A percentile compares a stretch with the other conserved stretches of the same genome.
Conservation (phyloP, 768 basidiomycete genomes). For the Trametes coccinea region DNA sequence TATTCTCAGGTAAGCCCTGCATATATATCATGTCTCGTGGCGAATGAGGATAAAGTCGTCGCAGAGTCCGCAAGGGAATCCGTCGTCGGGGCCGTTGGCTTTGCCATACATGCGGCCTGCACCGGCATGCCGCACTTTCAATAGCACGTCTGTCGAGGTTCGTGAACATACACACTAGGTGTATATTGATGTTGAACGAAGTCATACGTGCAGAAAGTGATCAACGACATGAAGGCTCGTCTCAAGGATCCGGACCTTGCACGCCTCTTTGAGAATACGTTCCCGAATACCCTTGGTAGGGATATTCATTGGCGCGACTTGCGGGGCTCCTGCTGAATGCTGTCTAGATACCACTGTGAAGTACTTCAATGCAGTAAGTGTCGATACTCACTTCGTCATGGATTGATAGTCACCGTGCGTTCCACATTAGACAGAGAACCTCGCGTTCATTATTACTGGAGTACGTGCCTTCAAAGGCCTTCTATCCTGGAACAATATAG, state of each 20-base stretch:
- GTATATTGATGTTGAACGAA: not conserved
- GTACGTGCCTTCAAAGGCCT: constrained; percentile 38
- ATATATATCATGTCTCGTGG: constrained; percentile 19
- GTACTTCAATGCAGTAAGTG: constrained; percentile 62
- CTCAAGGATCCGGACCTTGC: constrained; percentile 79
- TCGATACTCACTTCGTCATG: not conserved
- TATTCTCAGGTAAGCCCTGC: constrained; percentile 50
- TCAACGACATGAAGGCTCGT: constrained; percentile 67
- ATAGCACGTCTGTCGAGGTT: constrained; percentile 74
- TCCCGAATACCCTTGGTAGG: constrained; percentile 78
- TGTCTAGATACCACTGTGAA: constrained; percentile 72
- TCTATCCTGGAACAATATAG: not conserved
- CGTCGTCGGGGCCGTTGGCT: constrained; percentile 58
- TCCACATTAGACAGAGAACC: constrained; percentile 51
- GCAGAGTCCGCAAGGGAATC: constrained; percentile 59
- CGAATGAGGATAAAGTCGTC: constrained; percentile 1
- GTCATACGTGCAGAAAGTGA: constrained; percentile 53
- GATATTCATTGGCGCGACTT: not conserved
- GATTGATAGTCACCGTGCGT: no score
- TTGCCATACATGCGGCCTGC: constrained; percentile 75
- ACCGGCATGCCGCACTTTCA: constrained; percentile 72
- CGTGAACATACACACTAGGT: not conserved
- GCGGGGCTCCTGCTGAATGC: not conserved
- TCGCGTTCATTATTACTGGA: constrained; percentile 82
- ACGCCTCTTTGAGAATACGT: constrained; percentile 78